Evolutionary conservation across 225 moss, liverwort and hornwort genomes (phyloP), one percentile per base, ranked within the genome.

Genomic region (Climacium dendroides): DNA sequence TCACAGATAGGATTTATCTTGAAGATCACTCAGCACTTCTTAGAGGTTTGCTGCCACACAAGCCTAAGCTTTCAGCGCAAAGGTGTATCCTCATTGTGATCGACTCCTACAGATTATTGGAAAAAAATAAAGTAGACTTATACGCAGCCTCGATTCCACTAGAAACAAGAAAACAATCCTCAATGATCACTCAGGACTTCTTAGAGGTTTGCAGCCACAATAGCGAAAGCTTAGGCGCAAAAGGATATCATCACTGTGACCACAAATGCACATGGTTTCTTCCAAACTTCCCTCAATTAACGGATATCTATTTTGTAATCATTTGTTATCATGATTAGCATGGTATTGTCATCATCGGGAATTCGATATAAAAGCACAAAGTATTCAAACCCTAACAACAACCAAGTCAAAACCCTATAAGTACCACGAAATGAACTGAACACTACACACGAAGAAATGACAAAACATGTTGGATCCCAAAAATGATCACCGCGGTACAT

Each of bases 231-330:
- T 64, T 86, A 24, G 59, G 88, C 86, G 86, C 88, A 86, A 76
- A 1, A 20, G 6, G 7, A 5, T 50, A 34, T 86, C 89, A 34
- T 86, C 89, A 86, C 35, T 1, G 71, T 72, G 81, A 82, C 72
- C 70, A 43, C 7, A 54, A 47, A 11, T 7, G 15, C 18, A 28
- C 3, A 32, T 5, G 2, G 9, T 8, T 50, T 6, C 3, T 12
- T 7, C 7, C 0, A 3, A 73, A 2, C 37, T 57, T 85, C 90
- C 92, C 90, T 92, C 90, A 92, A 50, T 87, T 80, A 90, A 88
- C 90, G 92, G 92, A 92, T 92, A 90, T 90, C 90, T 73, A 6
- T 76, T 77, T 85, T 89, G 82, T 85, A 92, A 92, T 92, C 92
- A 90, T 59, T 34, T 58, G 1, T 6, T 39, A 11, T 92, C 92